These are phyloP conservation scores for Pleurotus eryngii DNA, from an alignment of 768 basidiomycete species.

Conservation along the genomic window DNA sequence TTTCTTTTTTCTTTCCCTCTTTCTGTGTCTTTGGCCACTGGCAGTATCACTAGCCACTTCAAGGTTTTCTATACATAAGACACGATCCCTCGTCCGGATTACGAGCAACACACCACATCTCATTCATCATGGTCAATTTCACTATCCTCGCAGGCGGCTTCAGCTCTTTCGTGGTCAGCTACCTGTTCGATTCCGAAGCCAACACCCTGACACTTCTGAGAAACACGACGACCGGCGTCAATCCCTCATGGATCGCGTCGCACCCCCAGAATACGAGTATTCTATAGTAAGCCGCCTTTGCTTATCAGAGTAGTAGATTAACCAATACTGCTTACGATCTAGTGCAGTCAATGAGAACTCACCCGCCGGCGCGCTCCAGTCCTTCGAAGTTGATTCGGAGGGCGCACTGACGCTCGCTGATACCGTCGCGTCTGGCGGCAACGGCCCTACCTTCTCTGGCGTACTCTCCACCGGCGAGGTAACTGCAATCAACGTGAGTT, in stretches of 20 bases:
- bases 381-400: slow-evolving; percentile 41
- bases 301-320: background rate
- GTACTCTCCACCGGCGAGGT: slow-evolving; percentile 54
- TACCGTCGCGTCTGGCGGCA: slow-evolving; percentile 44
- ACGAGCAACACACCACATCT: background rate
- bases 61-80: too few species aligned
- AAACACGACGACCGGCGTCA: slow-evolving; percentile 42
- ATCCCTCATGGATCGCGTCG: slow-evolving; percentile 57
- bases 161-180: slow-evolving; percentile 41
- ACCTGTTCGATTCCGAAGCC: slow-evolving; percentile 50
- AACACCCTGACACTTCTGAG: slow-evolving; percentile 40
- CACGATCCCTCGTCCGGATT: slow-evolving; percentile 1
- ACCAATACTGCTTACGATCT: background rate
- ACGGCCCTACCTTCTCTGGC: slow-evolving; percentile 45
- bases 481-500: slow-evolving; percentile 49
- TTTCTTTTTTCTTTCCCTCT: too few species aligned
- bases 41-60: too few species aligned
- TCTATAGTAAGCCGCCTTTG: slow-evolving; percentile 44
- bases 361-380: slow-evolving; percentile 43
- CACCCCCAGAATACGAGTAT: slow-evolving; percentile 53
- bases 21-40: too few species aligned
- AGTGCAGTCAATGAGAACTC: slow-evolving; percentile 54
- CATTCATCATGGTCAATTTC: slow-evolving; percentile 18
- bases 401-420: slow-evolving; percentile 40
- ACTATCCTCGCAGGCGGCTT: slow-evolving; percentile 49